Conservation (phyloP, 306 rosid genomes). For the Aeschynomene evenia region DNA sequence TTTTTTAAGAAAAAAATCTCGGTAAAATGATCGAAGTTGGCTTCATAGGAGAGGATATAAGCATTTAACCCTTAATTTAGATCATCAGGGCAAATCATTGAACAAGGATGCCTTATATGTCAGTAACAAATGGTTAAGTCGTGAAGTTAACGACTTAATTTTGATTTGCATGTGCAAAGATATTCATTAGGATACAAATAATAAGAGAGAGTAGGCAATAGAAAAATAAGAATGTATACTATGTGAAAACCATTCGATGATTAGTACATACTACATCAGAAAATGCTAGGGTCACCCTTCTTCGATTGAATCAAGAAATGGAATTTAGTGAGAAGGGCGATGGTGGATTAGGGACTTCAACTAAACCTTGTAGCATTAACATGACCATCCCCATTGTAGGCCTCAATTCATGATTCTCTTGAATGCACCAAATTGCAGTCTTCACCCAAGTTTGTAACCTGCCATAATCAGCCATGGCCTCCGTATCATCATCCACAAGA, state of each 20-base stretch:
- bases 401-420: constrained; percentile 37
- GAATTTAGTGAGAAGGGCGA: constrained; percentile 17
- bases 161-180: too few relatives aligned
- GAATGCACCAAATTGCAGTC: constrained; percentile 49
- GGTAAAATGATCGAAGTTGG: too few relatives aligned
- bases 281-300: neutral
- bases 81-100: too few relatives aligned
- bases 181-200: neutral
- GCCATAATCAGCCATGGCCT: constrained; percentile 31
- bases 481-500: constrained; percentile 38
- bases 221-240: neutral
- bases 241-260: neutral
- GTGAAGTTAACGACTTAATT: too few relatives aligned
- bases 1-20: too few relatives aligned
- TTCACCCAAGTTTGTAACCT: constrained; percentile 37
- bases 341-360: constrained; percentile 43
- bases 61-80: too few relatives aligned
- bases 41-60: too few relatives aligned
- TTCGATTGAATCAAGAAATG: neutral
- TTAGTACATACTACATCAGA: neutral
- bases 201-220: neutral
- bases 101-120: too few relatives aligned
- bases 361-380: constrained; percentile 42
- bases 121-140: too few relatives aligned
- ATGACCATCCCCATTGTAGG: constrained; percentile 43